Evolutionary conservation across 108 stramenopile genomes (phyloP), one percentile per base, ranked within the genome.

Genomic region (Fistulifera pelliculosa): DNA sequence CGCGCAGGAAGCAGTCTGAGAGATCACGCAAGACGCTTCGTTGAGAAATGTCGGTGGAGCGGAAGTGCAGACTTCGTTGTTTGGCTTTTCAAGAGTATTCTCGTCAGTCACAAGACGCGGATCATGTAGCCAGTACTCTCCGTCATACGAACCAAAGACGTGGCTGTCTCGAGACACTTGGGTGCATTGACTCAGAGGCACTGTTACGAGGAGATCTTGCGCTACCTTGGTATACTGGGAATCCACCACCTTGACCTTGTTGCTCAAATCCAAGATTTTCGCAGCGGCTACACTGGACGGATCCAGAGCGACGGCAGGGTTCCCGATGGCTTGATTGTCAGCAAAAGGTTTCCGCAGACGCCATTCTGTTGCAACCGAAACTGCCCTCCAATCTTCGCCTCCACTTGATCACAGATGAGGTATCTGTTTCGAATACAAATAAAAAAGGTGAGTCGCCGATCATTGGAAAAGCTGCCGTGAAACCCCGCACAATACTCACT

Each of bases 31-130:
- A 11, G 25, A 27, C 6, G 66, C 58, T 47, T 73, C 72, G 44
- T 73, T 73, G 17, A 68, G 27, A 27, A 68, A 73, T 17, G 43
- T 73, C 18, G 49, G 41, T 16, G 56, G 58, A 12, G 43, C 67
- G 38, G 31, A 35, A 35, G 31, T 6, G 31, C 31, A 35, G 8
- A 35, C 8, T 35, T 73, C 65, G 6, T 23, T 12, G 18, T 27
- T 5, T 18, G 71, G 71, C 14, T 54, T 55, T 5, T 66, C 66
- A 12, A 73, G 12, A 13, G 65, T 62, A 27, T 67, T 73, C 39
- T 58, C 61, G 1, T 24, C 15, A 12, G 62, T 14, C 24, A 54
- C 51, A 11, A 52, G 16, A 14, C 57, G 35, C 12, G 41, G 40
- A 27, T 58, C 65, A 52, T 56, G 43, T 19, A 66, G 41, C 25